A percentile compares a stretch with the other conserved stretches of the same genome.
These are phyloP conservation scores for Trichoderma sp. DNA, from an alignment of 2,329 filamentous ascomycete species.

Conservation along the genomic window DNA sequence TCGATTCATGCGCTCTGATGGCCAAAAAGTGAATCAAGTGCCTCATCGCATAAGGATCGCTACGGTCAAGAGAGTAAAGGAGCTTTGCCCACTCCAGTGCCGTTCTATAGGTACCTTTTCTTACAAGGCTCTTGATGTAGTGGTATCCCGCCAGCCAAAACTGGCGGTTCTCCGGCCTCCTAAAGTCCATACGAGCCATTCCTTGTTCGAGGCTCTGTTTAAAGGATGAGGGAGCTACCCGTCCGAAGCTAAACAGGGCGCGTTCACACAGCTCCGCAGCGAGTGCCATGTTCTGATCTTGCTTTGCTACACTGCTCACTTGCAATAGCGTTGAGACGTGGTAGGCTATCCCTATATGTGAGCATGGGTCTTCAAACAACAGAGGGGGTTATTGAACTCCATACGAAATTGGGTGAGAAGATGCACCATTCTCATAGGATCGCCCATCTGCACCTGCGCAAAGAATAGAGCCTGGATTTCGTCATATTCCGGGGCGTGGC, in stretches of 20 bases:
- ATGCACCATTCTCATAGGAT: slow-evolving; percentile 77
- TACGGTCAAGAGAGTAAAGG: slow-evolving; percentile 68
- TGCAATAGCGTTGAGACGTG: slow-evolving; percentile 93
- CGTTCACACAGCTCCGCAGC: slow-evolving; percentile 86
- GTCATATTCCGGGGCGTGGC: slow-evolving; percentile 72
- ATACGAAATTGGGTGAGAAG: slow-evolving; percentile 52
- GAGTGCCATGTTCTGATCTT: slow-evolving; percentile 82
- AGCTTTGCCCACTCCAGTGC: slow-evolving; percentile 92
- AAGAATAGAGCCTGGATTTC: slow-evolving; percentile 74
- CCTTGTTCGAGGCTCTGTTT: slow-evolving; percentile 71
- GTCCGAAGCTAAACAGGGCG: slow-evolving; percentile 89
- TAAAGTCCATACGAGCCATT: slow-evolving; percentile 76
- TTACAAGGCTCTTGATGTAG: slow-evolving; percentile 79
- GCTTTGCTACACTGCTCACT: slow-evolving; percentile 86
- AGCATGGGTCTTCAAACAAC: not conserved
- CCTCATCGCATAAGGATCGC: slow-evolving; percentile 79
- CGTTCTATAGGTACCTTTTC: slow-evolving; percentile 91
- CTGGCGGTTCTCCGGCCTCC: slow-evolving; percentile 81
- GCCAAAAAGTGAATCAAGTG: slow-evolving; percentile 81
- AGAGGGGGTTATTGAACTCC: slow-evolving; percentile 22
- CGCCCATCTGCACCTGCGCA: slow-evolving; percentile 73
- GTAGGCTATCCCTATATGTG: slow-evolving; percentile 56
- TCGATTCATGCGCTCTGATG: slow-evolving; percentile 72
- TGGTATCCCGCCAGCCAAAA: slow-evolving; percentile 88
- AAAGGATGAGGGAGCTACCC: slow-evolving; percentile 81